phyloP scores from a whole-genome alignment of 345 rosid species.

The Odontarrhena argentea region DNA sequence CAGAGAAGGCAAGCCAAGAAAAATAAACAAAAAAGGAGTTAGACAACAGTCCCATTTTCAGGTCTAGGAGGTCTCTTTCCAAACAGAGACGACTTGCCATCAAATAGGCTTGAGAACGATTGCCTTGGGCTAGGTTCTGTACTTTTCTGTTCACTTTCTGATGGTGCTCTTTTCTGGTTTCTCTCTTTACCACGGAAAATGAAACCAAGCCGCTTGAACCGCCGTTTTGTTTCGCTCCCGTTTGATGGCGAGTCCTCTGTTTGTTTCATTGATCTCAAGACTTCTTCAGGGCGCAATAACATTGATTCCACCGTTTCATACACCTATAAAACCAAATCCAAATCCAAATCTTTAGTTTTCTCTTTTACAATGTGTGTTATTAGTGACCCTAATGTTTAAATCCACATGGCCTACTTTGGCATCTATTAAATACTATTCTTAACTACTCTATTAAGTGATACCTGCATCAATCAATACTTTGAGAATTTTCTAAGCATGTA shows the following conservation, averaged over 20 bases:
- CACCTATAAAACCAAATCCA: slow-evolving; percentile 47
- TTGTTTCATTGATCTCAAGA: slow-evolving; percentile 54
- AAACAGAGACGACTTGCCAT: slow-evolving; percentile 80
- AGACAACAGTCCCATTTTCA: slow-evolving; percentile 60
- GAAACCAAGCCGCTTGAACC: slow-evolving; percentile 66
- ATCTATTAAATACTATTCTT: slow-evolving; percentile 1
- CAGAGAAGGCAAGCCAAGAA: slow-evolving; percentile 11
- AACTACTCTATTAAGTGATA: slow-evolving; percentile 1
- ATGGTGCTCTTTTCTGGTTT: slow-evolving; percentile 48
- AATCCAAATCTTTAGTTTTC: not conserved
- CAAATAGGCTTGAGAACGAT: slow-evolving; percentile 75
- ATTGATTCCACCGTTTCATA: slow-evolving; percentile 86
- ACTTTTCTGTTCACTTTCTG: slow-evolving; percentile 46
- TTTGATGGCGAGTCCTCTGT: slow-evolving; percentile 44
- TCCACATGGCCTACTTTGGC: not conserved
- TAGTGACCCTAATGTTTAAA: not conserved
- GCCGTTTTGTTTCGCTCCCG: slow-evolving; percentile 55
- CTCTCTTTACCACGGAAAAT: slow-evolving; percentile 69
- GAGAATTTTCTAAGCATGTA: not conserved
- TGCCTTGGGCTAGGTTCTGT: slow-evolving; percentile 56
- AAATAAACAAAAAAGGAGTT: slow-evolving; percentile 15
- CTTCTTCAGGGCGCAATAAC: slow-evolving; percentile 72
- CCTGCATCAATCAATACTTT: slow-evolving; percentile 7
- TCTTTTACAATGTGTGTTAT: slow-evolving; percentile 16
- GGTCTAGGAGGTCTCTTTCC: slow-evolving; percentile 75